phyloP scores from a whole-genome alignment of 371 early-diverging fungal genomes.

The Mucor sp. region DNA sequence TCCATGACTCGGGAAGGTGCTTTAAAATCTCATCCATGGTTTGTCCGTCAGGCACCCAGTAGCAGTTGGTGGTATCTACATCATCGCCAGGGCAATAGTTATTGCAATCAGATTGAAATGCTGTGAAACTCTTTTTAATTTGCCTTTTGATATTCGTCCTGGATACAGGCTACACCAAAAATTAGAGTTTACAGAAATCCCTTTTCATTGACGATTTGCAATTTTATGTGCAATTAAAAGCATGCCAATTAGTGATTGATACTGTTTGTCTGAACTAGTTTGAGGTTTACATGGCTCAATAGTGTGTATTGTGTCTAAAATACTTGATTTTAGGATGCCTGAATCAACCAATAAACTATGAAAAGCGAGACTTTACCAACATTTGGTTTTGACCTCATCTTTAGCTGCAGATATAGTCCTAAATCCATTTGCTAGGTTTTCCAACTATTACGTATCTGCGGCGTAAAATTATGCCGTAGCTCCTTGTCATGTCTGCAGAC shows the following conservation, averaged over 20 bases:
- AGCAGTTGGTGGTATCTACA: not conserved
- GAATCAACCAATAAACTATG: not conserved
- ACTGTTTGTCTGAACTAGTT: not conserved
- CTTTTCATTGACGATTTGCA: not conserved
- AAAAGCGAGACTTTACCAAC: not conserved
- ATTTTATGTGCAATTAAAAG: not conserved
- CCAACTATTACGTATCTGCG: not conserved
- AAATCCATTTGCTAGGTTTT: not conserved
- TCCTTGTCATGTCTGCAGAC: not conserved
- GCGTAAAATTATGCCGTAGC: not conserved
- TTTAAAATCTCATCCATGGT: not conserved
- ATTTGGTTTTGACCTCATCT: not conserved
- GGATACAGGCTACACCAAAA: slow-evolving; percentile 5
- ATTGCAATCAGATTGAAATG: not conserved
- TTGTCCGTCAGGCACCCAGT: not conserved
- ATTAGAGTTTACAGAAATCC: slow-evolving; percentile 15
- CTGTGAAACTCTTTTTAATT: not conserved
- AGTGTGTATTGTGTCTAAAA: not conserved
- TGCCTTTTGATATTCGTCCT: not conserved
- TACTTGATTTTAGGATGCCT: not conserved
- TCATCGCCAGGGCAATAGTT: not conserved
- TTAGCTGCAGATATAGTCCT: not conserved
- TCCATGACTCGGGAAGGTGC: not conserved
- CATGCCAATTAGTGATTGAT: not conserved
- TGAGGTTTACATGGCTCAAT: not conserved